Conservation (phyloP, 805 yeast genomes). For the Candida stauntonica region DNA sequence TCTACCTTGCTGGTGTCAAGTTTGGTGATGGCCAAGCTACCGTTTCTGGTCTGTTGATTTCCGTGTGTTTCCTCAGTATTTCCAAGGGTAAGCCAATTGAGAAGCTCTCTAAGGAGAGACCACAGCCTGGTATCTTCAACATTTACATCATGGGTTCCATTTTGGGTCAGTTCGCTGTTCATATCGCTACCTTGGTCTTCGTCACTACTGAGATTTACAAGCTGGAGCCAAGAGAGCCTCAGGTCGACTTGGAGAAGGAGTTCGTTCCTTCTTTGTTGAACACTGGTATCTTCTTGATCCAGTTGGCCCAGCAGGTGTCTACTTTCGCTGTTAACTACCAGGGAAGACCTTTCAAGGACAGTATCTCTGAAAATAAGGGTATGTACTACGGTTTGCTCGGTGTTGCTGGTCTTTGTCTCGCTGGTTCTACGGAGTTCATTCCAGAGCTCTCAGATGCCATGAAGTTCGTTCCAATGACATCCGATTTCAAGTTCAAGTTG, state of each 20-base stretch:
- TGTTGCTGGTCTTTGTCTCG: slow-evolving; percentile 80
- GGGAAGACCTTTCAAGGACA: slow-evolving; percentile 94
- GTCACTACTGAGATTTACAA: slow-evolving; percentile 79
- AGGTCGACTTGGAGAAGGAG: slow-evolving; percentile 82
- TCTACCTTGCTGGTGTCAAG: slow-evolving; percentile 95
- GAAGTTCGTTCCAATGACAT: slow-evolving; percentile 84
- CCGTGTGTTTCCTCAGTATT: slow-evolving; percentile 92
- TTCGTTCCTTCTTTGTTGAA: slow-evolving; percentile 88
- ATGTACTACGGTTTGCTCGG: slow-evolving; percentile 95
- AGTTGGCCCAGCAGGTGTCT: slow-evolving; percentile 93
- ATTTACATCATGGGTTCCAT: slow-evolving; percentile 96
- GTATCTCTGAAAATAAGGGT: slow-evolving; percentile 85
- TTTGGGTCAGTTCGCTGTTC: slow-evolving; percentile 93
- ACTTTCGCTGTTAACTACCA: slow-evolving; percentile 97
- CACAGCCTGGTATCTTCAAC: slow-evolving; percentile 96
- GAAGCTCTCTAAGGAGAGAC: slow-evolving; percentile 87
- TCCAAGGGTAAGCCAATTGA: slow-evolving; percentile 91
- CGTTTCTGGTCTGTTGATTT: slow-evolving; percentile 84
- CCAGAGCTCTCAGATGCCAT: slow-evolving; percentile 93
- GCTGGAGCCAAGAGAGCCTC: slow-evolving; percentile 89
- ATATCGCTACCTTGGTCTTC: slow-evolving; percentile 75
- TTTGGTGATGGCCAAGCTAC: slow-evolving; percentile 99
- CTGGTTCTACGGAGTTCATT: slow-evolving; percentile 90
- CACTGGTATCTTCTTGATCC: slow-evolving; percentile 93
- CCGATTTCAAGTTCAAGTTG: slow-evolving; percentile 69